Base-by-base conservation (phyloP, 306 rosid genomes). In the Lithocarpus polystachyus region DNA sequence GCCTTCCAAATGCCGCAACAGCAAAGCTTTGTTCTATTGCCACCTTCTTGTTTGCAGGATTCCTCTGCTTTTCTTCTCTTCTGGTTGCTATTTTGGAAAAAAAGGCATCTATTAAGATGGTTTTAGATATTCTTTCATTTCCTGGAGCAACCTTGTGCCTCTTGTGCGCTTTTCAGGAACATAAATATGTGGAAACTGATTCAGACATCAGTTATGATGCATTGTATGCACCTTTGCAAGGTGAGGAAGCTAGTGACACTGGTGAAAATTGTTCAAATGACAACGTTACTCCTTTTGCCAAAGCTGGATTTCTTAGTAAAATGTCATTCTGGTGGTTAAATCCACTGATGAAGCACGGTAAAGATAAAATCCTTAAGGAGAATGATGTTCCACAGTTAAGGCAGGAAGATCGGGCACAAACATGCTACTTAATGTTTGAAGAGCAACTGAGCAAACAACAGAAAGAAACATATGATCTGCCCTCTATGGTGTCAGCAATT, bases 401-500 rank as follows among this genome's bases (percentile, higher is more conserved):
- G 65, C 29, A 51, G 20, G 73, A 65, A 19, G 82, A 82, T 57
- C 45, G 84, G 77, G 97, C 98, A 0, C 72, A 8, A 67, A 18
- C 72, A 35, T 89, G 90, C 31, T 91, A 91, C 75, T 29, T 31
- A 45, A 31, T 28, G 53, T 93, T 82, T 72, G 1, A 79, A 56
- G 89, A 87, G 52, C 60, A 80, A 19, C 48, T 85, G 75, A 88
- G 74, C 29, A 84, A 57, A 57, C 88, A 82, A 45, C 71, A 75
- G 6, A 81, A 56, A 2, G 86, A 84, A 14, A 74, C 76, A 71
- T 70, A 43, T 55, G 24, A 82, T 73, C 28, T 85, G 1, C 86
- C 88, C 48, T 86, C 90, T 0, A 1, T 90, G 57, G 64, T 90
- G 23, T 78, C 74, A 87, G 79, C 78, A 60, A 87, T 93, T 20